phyloP scores from a whole-genome alignment of 192 early-diverging fungal genomes.

The Coemansia aciculifera region DNA sequence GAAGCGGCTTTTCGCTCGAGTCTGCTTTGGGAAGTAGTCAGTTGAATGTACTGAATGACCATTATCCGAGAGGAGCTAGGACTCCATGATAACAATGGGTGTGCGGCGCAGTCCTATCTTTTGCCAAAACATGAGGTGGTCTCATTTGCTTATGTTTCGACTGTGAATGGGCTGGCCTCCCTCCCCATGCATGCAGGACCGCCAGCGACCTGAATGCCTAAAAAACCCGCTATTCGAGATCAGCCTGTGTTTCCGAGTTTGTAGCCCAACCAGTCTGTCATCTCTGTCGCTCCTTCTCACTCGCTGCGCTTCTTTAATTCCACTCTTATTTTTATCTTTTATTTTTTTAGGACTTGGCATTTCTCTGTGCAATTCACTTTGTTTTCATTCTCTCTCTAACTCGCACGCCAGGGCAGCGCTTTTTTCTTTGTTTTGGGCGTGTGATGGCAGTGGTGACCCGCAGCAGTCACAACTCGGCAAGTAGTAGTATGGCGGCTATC shows the following conservation, averaged over 20 bases:
- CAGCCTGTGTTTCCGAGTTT: neutral
- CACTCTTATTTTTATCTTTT: neutral
- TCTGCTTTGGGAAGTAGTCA: neutral
- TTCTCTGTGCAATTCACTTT: neutral
- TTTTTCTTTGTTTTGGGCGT: neutral
- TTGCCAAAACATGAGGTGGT: neutral
- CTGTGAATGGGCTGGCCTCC: neutral
- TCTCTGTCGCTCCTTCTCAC: neutral
- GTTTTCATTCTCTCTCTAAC: neutral
- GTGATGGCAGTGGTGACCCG: conserved; percentile 50
- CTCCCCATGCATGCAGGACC: conserved; percentile 8
- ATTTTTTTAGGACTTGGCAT: neutral
- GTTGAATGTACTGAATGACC: neutral
- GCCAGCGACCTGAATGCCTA: neutral
- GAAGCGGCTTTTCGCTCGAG: neutral
- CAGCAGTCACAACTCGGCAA: conserved; percentile 23
- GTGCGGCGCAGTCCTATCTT: conserved; percentile 1
- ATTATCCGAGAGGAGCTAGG: conserved; percentile 1
- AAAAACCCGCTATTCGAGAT: neutral
- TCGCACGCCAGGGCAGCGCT: neutral
- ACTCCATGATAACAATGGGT: neutral
- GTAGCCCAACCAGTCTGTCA: conserved; percentile 1
- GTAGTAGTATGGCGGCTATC: conserved; percentile 15
- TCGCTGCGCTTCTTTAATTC: neutral
- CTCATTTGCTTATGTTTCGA: neutral